These are phyloP conservation scores for Yarrowia phangngaensis DNA, from an alignment of 805 yeast species.

Conservation along the genomic window DNA sequence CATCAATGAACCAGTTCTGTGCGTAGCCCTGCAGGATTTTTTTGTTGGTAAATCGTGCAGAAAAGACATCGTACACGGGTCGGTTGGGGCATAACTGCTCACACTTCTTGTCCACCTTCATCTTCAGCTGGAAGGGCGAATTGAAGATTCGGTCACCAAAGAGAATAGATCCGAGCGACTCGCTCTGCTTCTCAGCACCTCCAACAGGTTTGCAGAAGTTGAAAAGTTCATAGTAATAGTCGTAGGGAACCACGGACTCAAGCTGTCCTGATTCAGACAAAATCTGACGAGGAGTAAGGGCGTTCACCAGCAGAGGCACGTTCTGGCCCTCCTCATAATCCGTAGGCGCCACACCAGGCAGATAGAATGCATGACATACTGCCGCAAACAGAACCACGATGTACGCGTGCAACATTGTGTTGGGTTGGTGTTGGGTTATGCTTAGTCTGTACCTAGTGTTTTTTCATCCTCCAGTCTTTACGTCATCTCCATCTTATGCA, in stretches of 20 bases:
- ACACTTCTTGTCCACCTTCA: conserved; percentile 73
- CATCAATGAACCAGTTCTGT: conserved; percentile 92
- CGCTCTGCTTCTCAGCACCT: conserved; percentile 68
- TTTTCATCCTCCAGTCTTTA: too few relatives aligned
- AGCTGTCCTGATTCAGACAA: conserved; percentile 38
- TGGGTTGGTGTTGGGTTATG: neutral
- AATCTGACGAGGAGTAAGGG: conserved; percentile 62
- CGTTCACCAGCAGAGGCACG: conserved; percentile 81
- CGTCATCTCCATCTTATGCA: too few relatives aligned
- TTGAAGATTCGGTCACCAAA: conserved; percentile 95
- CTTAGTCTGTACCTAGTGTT: too few relatives aligned
- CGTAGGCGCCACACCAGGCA: conserved; percentile 96
- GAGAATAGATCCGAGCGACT: conserved; percentile 84
- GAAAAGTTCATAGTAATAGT: conserved; percentile 73
- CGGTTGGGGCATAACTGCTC: conserved; percentile 54
- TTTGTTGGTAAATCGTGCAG: conserved; percentile 70
- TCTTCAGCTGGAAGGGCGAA: conserved; percentile 78
- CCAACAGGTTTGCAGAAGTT: conserved; percentile 76
- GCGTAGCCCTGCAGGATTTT: conserved; percentile 77
- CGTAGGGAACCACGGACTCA: conserved; percentile 39
- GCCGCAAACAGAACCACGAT: conserved; percentile 27
- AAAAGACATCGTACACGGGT: conserved; percentile 53
- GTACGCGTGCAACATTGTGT: neutral
- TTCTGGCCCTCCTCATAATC: conserved; percentile 69
- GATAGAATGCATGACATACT: conserved; percentile 59